Conservation (phyloP, 129 eudicot genomes). For the Helichrysum umbraculigerum region DNA sequence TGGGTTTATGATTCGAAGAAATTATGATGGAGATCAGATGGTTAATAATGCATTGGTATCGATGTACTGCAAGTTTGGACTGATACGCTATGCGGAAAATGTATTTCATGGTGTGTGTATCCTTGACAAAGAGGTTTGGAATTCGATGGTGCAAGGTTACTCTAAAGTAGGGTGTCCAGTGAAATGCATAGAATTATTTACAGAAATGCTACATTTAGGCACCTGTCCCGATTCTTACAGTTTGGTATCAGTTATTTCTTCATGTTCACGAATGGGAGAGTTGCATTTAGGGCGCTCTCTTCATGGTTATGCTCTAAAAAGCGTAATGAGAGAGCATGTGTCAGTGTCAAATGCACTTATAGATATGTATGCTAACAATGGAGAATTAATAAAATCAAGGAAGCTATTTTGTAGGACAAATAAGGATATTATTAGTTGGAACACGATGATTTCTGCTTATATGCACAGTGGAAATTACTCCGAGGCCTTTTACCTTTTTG, state of each 20-base stretch:
- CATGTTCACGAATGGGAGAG: slow-evolving; percentile 50
- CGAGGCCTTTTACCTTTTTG: slow-evolving; percentile 56
- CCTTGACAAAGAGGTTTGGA: slow-evolving; percentile 50
- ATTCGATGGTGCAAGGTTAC: slow-evolving; percentile 58
- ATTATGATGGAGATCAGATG: slow-evolving; percentile 41
- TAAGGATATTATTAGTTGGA: slow-evolving; percentile 70
- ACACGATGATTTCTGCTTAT: slow-evolving; percentile 56
- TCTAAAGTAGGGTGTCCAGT: slow-evolving; percentile 43
- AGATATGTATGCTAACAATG: slow-evolving; percentile 65
- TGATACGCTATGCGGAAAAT: slow-evolving; percentile 46
- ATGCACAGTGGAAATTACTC: slow-evolving; percentile 37
- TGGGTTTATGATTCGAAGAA: slow-evolving; percentile 57
- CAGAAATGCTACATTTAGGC: slow-evolving; percentile 54
- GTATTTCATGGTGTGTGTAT: slow-evolving; percentile 41
- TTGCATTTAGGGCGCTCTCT: slow-evolving; percentile 49
- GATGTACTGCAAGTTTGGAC: slow-evolving; percentile 72
- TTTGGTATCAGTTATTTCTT: slow-evolving; percentile 56
- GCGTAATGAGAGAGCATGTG: slow-evolving; percentile 38
- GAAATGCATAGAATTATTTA: slow-evolving; percentile 52
- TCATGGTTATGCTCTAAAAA: slow-evolving; percentile 58
- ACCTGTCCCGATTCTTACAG: slow-evolving; percentile 47
- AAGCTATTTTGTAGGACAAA: slow-evolving; percentile 45
- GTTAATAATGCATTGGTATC: slow-evolving; percentile 55
- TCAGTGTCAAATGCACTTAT: slow-evolving; percentile 69
- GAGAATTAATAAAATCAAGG: slow-evolving; percentile 38